Base-by-base conservation (phyloP, 2,329 filamentous ascomycete genomes). In the Colletotrichum coccodes region DNA sequence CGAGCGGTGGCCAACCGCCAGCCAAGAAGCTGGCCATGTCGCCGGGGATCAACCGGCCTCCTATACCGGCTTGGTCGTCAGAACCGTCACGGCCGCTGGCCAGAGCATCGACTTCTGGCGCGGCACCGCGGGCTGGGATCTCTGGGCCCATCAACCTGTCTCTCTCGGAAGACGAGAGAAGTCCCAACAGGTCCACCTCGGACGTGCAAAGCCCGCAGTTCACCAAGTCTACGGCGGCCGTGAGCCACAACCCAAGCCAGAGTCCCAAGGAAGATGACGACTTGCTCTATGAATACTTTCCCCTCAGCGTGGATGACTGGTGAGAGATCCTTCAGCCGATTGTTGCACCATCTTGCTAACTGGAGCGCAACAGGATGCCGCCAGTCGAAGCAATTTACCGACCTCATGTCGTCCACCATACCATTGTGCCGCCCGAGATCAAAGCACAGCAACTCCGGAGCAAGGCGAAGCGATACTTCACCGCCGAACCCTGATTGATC, bases 371-470 rank as follows among this genome's bases (percentile, higher is more conserved):
- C 50, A 88, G 89, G 91, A 94, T 95, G 89, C 92, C 92, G 2
- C 94, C 94, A 1, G 93, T 97, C 3, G 94, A 97, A 79, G 94
- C 94, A 6, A 91, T 97, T 18, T 97, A 97, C 78, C 86, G 94
- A 56, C 95, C 95, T 6, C 95, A 98, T 78, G 94, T 97, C 18
- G 95, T 98, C 3, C 95, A 98, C 80, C 95, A 98, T 77, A 95
- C 93, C 18, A 87, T 88, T 53, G 84, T 92, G 54, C 90, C 91
- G 11, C 86, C 89, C 5, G 91, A 93, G 73, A 85, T 92, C 74
- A 92, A 92, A 76, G 90, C 91, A 3, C 88, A 91, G 70, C 88
- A 91, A 73, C 82, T 89, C 2, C 84, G 87, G 73, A 91, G 84
- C 74, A 91, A 90, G 76, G 87, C 89, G 47, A 94, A 93, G 78